A percentile compares a stretch with the other conserved stretches of the same genome.
Evolutionary conservation across 176 grass and related monocot genomes (phyloP).

Genomic region (Melocanna baccifera): DNA sequence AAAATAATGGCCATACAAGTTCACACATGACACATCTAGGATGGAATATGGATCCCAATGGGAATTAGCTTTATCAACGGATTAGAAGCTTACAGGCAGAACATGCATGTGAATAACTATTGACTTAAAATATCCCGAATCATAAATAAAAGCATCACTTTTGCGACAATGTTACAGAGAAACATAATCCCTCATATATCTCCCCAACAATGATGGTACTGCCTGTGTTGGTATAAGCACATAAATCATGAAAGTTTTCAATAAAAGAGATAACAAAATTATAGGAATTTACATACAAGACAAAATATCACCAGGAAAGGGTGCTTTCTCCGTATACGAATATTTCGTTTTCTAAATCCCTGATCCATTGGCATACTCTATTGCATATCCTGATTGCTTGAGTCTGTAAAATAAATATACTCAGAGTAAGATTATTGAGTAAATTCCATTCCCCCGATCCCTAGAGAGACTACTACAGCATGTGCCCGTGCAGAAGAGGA

Average conservation of each 20-base stretch:
- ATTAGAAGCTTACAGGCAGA: neutral
- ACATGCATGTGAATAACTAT: neutral
- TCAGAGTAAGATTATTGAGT: neutral
- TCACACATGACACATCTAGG: neutral
- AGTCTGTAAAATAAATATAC: conserved; percentile 44
- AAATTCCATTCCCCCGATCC: neutral
- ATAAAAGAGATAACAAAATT: neutral
- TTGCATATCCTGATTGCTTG: conserved; percentile 91
- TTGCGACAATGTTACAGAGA: conserved; percentile 31
- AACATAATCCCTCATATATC: conserved; percentile 31
- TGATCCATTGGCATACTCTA: conserved; percentile 92
- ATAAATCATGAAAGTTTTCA: conserved; percentile 44
- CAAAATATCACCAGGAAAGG: conserved; percentile 93
- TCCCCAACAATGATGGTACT: conserved; percentile 65
- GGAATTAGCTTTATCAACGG: neutral
- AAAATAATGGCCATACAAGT: neutral
- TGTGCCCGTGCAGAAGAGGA: neutral
- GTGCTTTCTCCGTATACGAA: conserved; percentile 88
- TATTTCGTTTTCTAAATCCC: conserved; percentile 90
- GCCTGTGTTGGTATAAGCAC: conserved; percentile 52
- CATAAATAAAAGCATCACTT: neutral
- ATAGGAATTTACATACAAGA: conserved; percentile 36
- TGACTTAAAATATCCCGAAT: neutral
- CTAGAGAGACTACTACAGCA: neutral
- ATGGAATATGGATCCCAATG: neutral